Evolutionary conservation across 305 asterid species (phyloP).

Genomic region (Euphrasia arctica): DNA sequence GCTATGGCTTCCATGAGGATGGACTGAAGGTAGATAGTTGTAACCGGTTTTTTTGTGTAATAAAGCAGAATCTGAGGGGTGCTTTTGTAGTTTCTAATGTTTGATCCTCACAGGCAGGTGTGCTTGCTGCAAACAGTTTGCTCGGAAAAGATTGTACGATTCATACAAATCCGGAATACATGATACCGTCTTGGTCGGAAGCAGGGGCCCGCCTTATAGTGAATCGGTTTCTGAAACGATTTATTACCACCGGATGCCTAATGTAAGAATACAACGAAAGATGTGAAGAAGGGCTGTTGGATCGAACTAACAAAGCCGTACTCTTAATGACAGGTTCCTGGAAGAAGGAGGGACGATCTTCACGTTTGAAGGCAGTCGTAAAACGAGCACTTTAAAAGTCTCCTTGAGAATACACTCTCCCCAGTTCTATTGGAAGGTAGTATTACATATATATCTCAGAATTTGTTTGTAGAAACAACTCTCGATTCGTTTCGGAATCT

Average conservation of each 20-base stretch:
- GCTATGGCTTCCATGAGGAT: constrained; percentile 73
- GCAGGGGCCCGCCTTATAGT: constrained; percentile 61
- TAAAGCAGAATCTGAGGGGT: no score
- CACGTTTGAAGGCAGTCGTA: constrained; percentile 52
- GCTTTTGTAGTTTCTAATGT: background rate
- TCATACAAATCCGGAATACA: constrained; percentile 43
- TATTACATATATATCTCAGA: no score
- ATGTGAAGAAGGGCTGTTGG: background rate
- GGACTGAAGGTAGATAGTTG: constrained; percentile 59
- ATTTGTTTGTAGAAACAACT: background rate
- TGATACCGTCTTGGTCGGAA: constrained; percentile 59
- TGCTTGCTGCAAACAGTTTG: constrained; percentile 41
- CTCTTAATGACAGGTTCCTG: constrained; percentile 38
- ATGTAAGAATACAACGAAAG: constrained; percentile 38
- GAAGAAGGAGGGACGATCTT: constrained; percentile 65
- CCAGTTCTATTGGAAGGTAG: constrained; percentile 69
- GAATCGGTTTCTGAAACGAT: constrained; percentile 42
- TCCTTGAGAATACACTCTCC: constrained; percentile 54
- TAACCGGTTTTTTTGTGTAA: background rate
- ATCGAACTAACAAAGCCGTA: constrained; percentile 1
- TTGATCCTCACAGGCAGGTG: constrained; percentile 42
- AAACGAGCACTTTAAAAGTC: constrained; percentile 37
- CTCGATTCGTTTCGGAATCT: no score
- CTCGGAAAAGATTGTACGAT: constrained; percentile 22
- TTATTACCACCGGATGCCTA: constrained; percentile 48